Evolutionary conservation across 2,329 filamentous ascomycete genomes (phyloP), one percentile per base, ranked within the genome.

Genomic region (Trichoderma sp.): DNA sequence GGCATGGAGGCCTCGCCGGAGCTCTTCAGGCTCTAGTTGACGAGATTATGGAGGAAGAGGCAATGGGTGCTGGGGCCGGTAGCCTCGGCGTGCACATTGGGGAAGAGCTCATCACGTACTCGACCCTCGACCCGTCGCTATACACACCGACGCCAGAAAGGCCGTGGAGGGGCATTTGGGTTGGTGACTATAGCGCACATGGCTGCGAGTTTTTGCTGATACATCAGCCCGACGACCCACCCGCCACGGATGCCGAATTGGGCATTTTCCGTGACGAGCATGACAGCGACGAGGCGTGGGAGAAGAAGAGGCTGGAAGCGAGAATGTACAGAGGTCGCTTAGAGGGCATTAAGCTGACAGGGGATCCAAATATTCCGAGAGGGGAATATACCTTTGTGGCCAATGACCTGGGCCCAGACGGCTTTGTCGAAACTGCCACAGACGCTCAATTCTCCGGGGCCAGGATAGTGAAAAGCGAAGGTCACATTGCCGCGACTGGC

Each of bases 81-180:
- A 63, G 75, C 70, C 70, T 75, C 7, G 83, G 85, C 3, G 78
- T 87, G 68, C 86, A 83, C 72, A 79, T 87, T 37, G 86, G 84
- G 33, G 86, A 88, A 73, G 83, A 86, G 68, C 74, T 89, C 52
- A 79, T 88, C 74, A 93, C 91, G 0, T 91, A 87, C 71, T 83
- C 88, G 8, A 96, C 94, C 0, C 82, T 98, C 1, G 89, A 93
- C 55, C 87, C 89, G 3, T 82, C 81, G 3, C 80, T 91, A n/a
- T 97, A 97, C 77, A 96, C 89, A 0, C 93, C 95, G 0, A 97
- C 94, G 0, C 78, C 82, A 11, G 85, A 89, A 67, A 95, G 94
- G 77, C 94, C 94, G 0, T 97, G 90, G 83, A 89, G 93, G 72
- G 95, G 95, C 0, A 93, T 99, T 35, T 98, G 93, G 92, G 91